Evolutionary conservation across 805 yeast species (phyloP).

Genomic region (Tetrapisispora pingtungensis): DNA sequence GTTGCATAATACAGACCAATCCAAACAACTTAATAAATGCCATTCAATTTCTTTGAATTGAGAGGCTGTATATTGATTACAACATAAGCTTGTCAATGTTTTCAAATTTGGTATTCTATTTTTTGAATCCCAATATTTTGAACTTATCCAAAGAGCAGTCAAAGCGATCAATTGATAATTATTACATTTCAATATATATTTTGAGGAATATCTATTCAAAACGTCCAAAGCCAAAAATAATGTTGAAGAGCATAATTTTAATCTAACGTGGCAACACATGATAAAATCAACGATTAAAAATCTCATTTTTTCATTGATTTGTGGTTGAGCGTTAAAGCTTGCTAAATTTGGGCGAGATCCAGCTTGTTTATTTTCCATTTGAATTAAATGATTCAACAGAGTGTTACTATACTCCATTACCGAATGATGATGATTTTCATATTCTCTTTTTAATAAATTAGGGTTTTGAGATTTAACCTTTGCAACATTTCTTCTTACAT

Average conservation of each 20-base stretch:
- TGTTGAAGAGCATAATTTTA: constrained; percentile 53
- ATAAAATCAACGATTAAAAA: constrained; percentile 72
- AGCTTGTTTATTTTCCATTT: constrained; percentile 20
- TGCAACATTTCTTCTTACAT: constrained; percentile 14
- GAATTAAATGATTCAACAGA: constrained; percentile 25
- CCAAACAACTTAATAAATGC: constrained; percentile 49
- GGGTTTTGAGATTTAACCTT: constrained; percentile 13
- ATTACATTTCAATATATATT: constrained; percentile 65
- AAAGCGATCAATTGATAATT: constrained; percentile 83
- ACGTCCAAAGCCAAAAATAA: constrained; percentile 59
- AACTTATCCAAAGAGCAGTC: constrained; percentile 82
- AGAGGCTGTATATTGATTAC: constrained; percentile 45
- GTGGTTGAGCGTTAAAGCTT: constrained; percentile 31
- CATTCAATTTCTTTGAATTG: constrained; percentile 60
- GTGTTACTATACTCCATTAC: constrained; percentile 39
- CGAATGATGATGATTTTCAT: constrained; percentile 34
- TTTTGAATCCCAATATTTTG: constrained; percentile 65
- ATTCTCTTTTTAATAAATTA: constrained; percentile 38
- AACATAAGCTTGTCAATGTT: constrained; percentile 45
- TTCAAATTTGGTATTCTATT: constrained; percentile 47
- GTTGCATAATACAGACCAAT: constrained; percentile 49
- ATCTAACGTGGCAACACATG: constrained; percentile 57
- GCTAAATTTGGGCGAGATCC: constrained; percentile 20
- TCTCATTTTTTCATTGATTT: constrained; percentile 46
- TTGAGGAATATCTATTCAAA: constrained; percentile 78